These are phyloP conservation scores for Phytophthora macrochlamydospora DNA, from an alignment of 352 stramenopile species.

Conservation along the genomic window DNA sequence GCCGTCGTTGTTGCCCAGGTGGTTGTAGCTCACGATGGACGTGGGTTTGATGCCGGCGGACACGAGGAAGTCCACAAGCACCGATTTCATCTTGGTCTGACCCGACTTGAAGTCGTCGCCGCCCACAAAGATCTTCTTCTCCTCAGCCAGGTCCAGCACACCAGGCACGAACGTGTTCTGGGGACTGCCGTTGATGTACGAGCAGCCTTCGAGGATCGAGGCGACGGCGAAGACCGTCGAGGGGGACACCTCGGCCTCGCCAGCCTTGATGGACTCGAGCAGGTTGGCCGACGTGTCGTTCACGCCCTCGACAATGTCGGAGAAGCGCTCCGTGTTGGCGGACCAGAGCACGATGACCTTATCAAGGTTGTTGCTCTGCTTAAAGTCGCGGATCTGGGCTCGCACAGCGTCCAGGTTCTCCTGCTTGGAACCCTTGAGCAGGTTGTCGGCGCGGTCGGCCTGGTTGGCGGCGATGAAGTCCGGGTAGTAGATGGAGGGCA, in stretches of 20 bases:
- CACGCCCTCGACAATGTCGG: conserved; percentile 96
- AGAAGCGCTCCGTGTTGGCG: conserved; percentile 99
- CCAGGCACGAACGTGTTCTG: conserved; percentile 99
- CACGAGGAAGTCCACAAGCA: conserved; percentile 99
- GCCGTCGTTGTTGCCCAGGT: conserved; percentile 99
- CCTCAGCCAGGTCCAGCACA: conserved; percentile 94
- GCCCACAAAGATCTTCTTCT: conserved; percentile 97
- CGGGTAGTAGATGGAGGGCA: conserved; percentile 98
- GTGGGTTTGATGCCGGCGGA: conserved; percentile 98
- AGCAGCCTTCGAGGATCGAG: conserved; percentile 98
- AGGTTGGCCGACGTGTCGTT: conserved; percentile 99
- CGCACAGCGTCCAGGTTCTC: conserved; percentile 95
- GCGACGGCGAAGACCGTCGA: conserved; percentile 98
- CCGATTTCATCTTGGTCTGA: conserved; percentile 99
- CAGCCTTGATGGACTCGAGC: conserved; percentile 95
- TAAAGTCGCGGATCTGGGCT: conserved; percentile 97
- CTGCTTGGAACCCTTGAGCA: conserved; percentile 96
- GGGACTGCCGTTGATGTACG: conserved; percentile 99
- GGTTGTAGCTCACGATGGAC: conserved; percentile 99
- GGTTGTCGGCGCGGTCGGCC: conserved; percentile 97
- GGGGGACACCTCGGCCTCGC: conserved; percentile 95
- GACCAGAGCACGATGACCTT: conserved; percentile 99
- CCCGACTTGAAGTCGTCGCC: conserved; percentile 99
- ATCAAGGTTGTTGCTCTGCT: conserved; percentile 93
- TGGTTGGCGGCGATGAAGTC: conserved; percentile 99